Evolutionary conservation across 805 yeast species (phyloP).

Genomic region (Candida boidinii): DNA sequence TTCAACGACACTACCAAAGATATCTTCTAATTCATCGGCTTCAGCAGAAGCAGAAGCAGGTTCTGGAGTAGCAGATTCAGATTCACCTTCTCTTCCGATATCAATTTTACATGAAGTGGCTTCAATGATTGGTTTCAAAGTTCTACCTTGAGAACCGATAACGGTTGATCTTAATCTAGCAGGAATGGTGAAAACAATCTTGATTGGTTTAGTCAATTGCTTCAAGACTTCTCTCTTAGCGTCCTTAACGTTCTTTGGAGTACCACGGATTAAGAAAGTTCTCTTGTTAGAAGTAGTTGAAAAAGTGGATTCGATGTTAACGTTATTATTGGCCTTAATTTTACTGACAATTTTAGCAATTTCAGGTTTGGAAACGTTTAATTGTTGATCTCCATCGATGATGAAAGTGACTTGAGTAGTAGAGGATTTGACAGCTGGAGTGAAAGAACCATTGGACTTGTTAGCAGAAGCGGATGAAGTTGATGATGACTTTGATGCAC

Average conservation of each 20-base stretch:
- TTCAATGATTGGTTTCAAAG: conserved; percentile 69
- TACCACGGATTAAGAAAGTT: conserved; percentile 77
- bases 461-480: conserved; percentile 6
- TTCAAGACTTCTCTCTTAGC: conserved; percentile 74
- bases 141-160: conserved; percentile 83
- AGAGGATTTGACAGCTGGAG: conserved; percentile 45
- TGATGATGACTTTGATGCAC: conserved; percentile 10
- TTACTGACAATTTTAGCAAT: conserved; percentile 57
- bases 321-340: conserved; percentile 51
- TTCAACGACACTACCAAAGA: conserved; percentile 48
- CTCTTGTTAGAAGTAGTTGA: conserved; percentile 69
- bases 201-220: conserved; percentile 69
- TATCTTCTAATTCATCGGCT: too few species aligned
- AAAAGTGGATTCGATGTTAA: conserved; percentile 75
- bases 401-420: conserved; percentile 74
- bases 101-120: conserved; percentile 63
- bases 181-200: conserved; percentile 57
- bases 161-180: conserved; percentile 66
- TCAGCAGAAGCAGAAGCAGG: conserved; percentile 32
- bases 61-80: conserved; percentile 10
- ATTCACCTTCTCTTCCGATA: conserved; percentile 35
- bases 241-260: conserved; percentile 48
- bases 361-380: conserved; percentile 54
- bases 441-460: conserved; percentile 8
- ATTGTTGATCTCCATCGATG: conserved; percentile 60